Base-by-base conservation (phyloP, 2,329 filamentous ascomycete species). In the Salinomyces thailandicus region DNA sequence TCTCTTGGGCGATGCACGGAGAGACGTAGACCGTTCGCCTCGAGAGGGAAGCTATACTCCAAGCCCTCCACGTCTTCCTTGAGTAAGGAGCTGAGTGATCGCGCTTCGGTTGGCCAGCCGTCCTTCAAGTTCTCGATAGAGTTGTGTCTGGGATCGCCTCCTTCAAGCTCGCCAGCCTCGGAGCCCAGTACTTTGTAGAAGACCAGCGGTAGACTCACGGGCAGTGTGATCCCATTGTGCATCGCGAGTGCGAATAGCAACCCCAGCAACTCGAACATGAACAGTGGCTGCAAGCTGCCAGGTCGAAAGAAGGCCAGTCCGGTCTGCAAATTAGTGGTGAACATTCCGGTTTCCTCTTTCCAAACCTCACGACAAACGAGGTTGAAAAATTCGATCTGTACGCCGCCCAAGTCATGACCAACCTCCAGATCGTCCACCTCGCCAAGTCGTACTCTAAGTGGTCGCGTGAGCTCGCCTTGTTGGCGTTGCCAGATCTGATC, bases 311-410 rank as follows among this genome's bases (percentile, higher is more conserved):
- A 98, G 8, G 79, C 78, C 71, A 91, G 81, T 19, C 76, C 75
- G 1, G 82, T 91, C 37, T 77, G 67, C 1, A 73, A 62, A 49
- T 96, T 86, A 19, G 85, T 72, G 0, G 78, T 81, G 56, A 96
- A 96, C 36, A 82, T 76, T 1, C 76, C 86, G 51, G 82, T 85
- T 29, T 78, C 72, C 4, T 85, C 81, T 49, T 85, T 71, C 31
- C 96, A 71, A 3, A 82, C 83, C 52, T 93, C 80, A 1, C 76
- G 75, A 48, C 95, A 78, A 13, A 84, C 77, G 18, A 95, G 63
- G 12, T 85, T 77, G 63, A 98, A 96, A 57, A 94, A 96, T 46
- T 98, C 91, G 56, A 94, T 87, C 50, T 95, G 89, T 1, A 98
- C 87, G 44, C 91, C 91, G 29, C 91, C 91, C 33, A 89, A 85